phyloP scores from a whole-genome alignment of 768 basidiomycete species.

The Coprinellus micaceus region DNA sequence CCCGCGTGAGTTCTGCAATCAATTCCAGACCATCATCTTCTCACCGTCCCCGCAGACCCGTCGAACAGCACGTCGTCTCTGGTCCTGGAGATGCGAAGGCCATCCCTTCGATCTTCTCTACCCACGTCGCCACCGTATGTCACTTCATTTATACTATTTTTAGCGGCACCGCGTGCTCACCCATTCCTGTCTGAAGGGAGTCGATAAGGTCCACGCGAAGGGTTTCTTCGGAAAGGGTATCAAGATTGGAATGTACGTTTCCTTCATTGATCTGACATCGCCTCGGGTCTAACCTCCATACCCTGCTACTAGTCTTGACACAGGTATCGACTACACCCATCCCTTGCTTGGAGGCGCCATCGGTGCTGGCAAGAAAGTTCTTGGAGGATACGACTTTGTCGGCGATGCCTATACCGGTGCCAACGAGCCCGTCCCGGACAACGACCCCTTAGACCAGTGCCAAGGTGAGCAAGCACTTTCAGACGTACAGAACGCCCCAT shows the following conservation, averaged over 20 bases:
- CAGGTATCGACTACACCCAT: constrained; percentile 55
- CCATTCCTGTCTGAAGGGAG: constrained; percentile 37
- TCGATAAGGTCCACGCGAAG: constrained; percentile 60
- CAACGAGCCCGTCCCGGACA: constrained; percentile 48
- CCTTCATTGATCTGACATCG: not conserved
- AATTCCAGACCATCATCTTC: not conserved
- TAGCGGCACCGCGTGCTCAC: not conserved
- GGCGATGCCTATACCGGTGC: constrained; percentile 48
- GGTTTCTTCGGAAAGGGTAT: constrained; percentile 62
- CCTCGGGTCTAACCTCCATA: not conserved
- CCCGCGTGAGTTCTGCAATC: constrained; percentile 33
- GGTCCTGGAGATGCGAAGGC: constrained; percentile 35
- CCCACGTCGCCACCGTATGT: constrained; percentile 51
- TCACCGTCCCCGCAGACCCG: constrained; percentile 31
- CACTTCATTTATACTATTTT: not conserved
- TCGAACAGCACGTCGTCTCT: constrained; percentile 38
- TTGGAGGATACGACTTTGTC: constrained; percentile 56
- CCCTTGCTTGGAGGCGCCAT: constrained; percentile 52
- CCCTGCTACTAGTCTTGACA: constrained; percentile 41
- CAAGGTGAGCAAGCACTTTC: constrained; percentile 23
- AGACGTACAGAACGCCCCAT: not conserved
- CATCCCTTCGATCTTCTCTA: constrained; percentile 24
- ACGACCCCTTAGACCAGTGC: constrained; percentile 52
- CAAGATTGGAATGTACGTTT: constrained; percentile 57
- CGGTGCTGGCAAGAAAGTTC: constrained; percentile 50